Base-by-base conservation (phyloP, 1,284 basidiomycete genomes). In the Ceratobasidium sp. region DNA sequence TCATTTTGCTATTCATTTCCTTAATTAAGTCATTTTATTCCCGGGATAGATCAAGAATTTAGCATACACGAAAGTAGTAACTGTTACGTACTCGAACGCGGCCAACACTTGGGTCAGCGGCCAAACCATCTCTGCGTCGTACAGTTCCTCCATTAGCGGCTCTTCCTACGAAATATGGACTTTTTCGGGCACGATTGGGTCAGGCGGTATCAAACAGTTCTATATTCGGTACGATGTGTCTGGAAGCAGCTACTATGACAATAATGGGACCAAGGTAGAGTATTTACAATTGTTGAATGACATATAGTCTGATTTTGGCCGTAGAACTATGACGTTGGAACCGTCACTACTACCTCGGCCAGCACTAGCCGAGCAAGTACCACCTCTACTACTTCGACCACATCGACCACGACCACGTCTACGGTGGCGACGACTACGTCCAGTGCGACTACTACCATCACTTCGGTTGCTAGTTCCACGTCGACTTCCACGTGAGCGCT, bases 81-180 rank as follows among this genome's bases (percentile, higher is more conserved):
- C 65, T 23, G 65, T 69, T 26, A 69, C 43, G 26, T 69, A 69
- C 26, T 69, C 65, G n/a, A 69, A 69, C 53, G 65, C 65, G 26
- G 65, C 65, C 41, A 69, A 69, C 65, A 41, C 12, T 18, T 69
- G 65, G 65, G 65, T 69, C 65, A 69, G 65, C 53, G 65, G 65
- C 3, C 65, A 69, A 55, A 45, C 52, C 21, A 48, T 69, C 23
- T 69, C 65, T 52, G 65, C 65, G 23, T 57, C 65, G 53, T 69
- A 69, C 23, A 69, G 53, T 41, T 43, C 34, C 32, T 41, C 39
- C 12, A 69, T 69, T 34, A 69, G 65, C 65, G 65, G 65, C 39
- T 45, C 65, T 10, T 57, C 52, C 39, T 69, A 69, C n/a, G 65
- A 69, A 23, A 57, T 58, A 23, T 69, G 65, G 65, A 45, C 52